phyloP scores from a whole-genome alignment of 345 rosid species.

The Lepidium aucheri region DNA sequence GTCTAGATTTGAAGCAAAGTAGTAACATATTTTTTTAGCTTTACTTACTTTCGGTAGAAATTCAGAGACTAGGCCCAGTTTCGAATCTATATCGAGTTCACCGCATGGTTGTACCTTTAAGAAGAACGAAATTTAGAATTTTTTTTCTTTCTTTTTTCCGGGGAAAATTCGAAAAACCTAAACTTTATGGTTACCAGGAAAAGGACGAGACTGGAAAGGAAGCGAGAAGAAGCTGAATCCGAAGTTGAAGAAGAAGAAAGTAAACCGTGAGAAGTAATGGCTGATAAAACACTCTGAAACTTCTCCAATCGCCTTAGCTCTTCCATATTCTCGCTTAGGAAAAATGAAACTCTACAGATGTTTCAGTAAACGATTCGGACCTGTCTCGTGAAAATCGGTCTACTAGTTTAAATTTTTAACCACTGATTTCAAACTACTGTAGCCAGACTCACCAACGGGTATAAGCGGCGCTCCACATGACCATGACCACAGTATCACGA shows the following conservation, averaged over 20 bases:
- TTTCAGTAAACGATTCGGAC: neutral
- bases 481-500: too few species aligned
- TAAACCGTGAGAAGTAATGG: conserved; percentile 37
- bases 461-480: too few species aligned
- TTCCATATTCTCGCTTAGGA: conserved; percentile 38
- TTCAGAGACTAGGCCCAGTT: conserved; percentile 34
- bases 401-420: too few species aligned
- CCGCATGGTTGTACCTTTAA: conserved; percentile 64
- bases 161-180: neutral
- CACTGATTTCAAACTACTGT: too few species aligned
- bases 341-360: neutral
- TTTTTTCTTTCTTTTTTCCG: neutral
- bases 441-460: too few species aligned
- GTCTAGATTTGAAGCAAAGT: neutral
- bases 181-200: conserved; percentile 37
- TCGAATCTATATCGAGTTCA: conserved; percentile 40
- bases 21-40: neutral
- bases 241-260: conserved; percentile 25
- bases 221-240: conserved; percentile 41
- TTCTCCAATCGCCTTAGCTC: conserved; percentile 65
- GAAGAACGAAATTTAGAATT: neutral
- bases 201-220: conserved; percentile 51
- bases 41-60: conserved; percentile 47
- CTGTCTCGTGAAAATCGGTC: neutral
- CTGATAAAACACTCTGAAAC: conserved; percentile 42